Evolutionary conservation across 2,329 filamentous ascomycete genomes (phyloP), one percentile per base, ranked within the genome.

Genomic region (Chrysoporthe deuterocubensis): DNA sequence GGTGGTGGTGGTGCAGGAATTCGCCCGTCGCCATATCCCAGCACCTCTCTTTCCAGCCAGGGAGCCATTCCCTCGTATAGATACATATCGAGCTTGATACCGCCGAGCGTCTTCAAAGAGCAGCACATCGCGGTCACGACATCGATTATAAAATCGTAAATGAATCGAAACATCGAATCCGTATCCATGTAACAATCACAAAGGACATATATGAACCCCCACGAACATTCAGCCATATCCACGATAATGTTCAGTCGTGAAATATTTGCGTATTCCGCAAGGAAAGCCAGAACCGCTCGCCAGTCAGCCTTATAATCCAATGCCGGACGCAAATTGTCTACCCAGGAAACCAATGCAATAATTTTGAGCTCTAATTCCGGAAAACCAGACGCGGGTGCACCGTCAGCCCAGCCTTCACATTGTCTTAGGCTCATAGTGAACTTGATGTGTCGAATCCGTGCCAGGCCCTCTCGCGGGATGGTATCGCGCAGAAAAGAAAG

Each of bases 31-130:
- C 37, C 16, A 16, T 52, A 43, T 16, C 64, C 57, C 6, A 66
- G 34, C 44, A 66, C 64, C 64, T 61, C 64, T 34, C 64, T 37
- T 18, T 66, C 46, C 46, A 66, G 18, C 64, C 64, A 66, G 9
- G 57, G 64, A 8, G 8, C 48, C 14, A 66, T 2, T 5, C 43
- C 43, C 16, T 60, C 9, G 18, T 52, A 66, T 14, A 11, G 18
- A 43, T 2, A 5, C 6, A 61, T 5, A 8, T 66, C 37, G 3
- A 66, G 6, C 1, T 8, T 37, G 6, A 56, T 13, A 14, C 6
- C 32, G 2, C 48, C 46, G 3, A 66, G 46, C 18, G 13, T 44
- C 11, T 43, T 43, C 2, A 66, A 46, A 26, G 32, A 48, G 46
- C 42, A 18, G 40, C 64, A 66, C 34, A 61, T 26, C n/a, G 57